Evolutionary conservation across 768 basidiomycete genomes (phyloP), one percentile per base, ranked within the genome.

Genomic region (Lactifluus subvellereus): DNA sequence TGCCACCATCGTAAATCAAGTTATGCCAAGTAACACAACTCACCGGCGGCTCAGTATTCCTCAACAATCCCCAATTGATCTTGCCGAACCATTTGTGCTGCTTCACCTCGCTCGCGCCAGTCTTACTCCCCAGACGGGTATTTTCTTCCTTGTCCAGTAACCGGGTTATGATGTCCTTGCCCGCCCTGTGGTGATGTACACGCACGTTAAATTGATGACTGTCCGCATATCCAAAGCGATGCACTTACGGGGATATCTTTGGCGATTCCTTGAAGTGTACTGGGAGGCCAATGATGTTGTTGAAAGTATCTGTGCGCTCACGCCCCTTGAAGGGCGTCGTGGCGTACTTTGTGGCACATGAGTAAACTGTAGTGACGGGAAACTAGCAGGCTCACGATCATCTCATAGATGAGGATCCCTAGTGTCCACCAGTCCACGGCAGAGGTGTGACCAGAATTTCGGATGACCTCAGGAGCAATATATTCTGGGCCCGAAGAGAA

Each of bases 381-480:
- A 55, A 18, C n/a, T 14, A 11, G 49, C 67, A 75, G 65, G 85
- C 91, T 82, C 81, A 94, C 91, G 76, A 95, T 94, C 93, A 97
- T 97, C 78, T 99, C 97, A 79, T 94, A 97, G 70, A 98, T 92
- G 71, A 99, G 84, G 71, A 98, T 98, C 43, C 97, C 97, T 54
- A 98, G 79, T 37, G 97, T 98, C 97, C 93, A 95, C 96, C 96
- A 99, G 77, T 99, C 97, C 56, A 99, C 97, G 14, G 96, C 95
- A 65, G 94, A 94, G 42, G 95, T 97, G 75, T 99, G 97, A 18
- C 97, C 96, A 73, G 90, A 84, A 52, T 92, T 93, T 69, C 91
- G 90, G 72, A 99, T 97, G 62, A 99, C 97, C 79, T 99, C 97
- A 66, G 96, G 96, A 47, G 96, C 94, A 73, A 99, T 98, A 80